Conservation (phyloP, 1,139 yeast genomes). For the Candida sanyaensis region DNA sequence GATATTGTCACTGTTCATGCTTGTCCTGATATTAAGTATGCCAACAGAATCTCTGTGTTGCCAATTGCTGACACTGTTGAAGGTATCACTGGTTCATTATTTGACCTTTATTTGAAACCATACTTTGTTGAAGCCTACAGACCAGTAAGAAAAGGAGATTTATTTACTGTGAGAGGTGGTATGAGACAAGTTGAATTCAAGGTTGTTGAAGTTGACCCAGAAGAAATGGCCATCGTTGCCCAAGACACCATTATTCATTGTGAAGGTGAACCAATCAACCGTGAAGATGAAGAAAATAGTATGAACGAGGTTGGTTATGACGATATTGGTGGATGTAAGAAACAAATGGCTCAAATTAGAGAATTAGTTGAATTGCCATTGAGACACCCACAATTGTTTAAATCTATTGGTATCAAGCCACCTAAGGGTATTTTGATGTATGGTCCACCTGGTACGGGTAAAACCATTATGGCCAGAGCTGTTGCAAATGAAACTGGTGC, state of each 20-base stretch:
- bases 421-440: conserved; percentile 97
- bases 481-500: conserved; percentile 99
- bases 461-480: conserved; percentile 98
- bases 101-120: conserved; percentile 95
- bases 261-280: conserved; percentile 98
- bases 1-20: conserved; percentile 91
- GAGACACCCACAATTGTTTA: conserved; percentile 96
- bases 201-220: conserved; percentile 97
- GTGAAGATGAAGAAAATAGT: conserved; percentile 98
- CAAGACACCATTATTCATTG: conserved; percentile 98
- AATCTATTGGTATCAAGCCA: conserved; percentile 96
- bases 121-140: conserved; percentile 98
- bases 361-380: conserved; percentile 95
- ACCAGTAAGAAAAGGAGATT: conserved; percentile 97
- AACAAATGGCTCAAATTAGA: conserved; percentile 98
- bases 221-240: conserved; percentile 96
- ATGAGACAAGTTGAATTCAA: conserved; percentile 99
- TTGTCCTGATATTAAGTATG: conserved; percentile 97
- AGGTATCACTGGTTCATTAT: conserved; percentile 96
- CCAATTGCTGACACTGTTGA: conserved; percentile 98
- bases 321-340: conserved; percentile 98
- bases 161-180: conserved; percentile 96
- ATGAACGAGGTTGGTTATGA: conserved; percentile 97
- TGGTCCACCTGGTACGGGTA: conserved; percentile 99
- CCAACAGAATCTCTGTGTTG: conserved; percentile 87